Evolutionary conservation across 257 asterid genomes (phyloP).

Genomic region (Orobanche coerulescens): DNA sequence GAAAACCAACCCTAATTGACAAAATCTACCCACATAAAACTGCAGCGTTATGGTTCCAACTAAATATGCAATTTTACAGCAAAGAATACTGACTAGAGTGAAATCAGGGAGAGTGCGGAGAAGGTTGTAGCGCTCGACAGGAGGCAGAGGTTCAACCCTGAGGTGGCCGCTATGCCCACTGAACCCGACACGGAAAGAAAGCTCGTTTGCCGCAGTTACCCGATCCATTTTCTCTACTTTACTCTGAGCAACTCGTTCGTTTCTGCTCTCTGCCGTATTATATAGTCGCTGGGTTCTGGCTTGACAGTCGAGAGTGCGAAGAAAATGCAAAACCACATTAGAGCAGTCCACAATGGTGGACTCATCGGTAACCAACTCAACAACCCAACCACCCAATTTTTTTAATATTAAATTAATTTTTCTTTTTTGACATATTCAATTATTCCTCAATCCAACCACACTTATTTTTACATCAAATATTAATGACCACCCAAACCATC

Average conservation of each 20-base stretch:
- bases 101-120: slow-evolving; percentile 71
- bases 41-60: background rate
- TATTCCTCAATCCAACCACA: too few relatives aligned
- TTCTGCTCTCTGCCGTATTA: background rate
- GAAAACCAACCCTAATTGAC: slow-evolving; percentile 18
- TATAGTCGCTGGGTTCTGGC: background rate
- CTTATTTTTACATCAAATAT: too few relatives aligned
- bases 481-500: too few relatives aligned
- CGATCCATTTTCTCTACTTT: slow-evolving; percentile 33
- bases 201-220: slow-evolving; percentile 50
- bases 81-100: slow-evolving; percentile 50
- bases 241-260: slow-evolving; percentile 15
- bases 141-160: slow-evolving; percentile 72
- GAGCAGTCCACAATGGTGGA: too few relatives aligned
- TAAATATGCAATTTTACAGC: background rate
- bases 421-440: too few relatives aligned
- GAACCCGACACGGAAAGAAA: slow-evolving; percentile 75
- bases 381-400: too few relatives aligned
- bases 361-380: too few relatives aligned
- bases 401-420: too few relatives aligned
- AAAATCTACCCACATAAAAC: background rate
- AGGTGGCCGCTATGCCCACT: slow-evolving; percentile 91
- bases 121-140: slow-evolving; percentile 52
- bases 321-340: background rate
- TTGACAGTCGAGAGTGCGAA: background rate